These are phyloP conservation scores for Fusarium sp. DNA, from an alignment of 2,329 filamentous ascomycete genomes.

Conservation along the genomic window DNA sequence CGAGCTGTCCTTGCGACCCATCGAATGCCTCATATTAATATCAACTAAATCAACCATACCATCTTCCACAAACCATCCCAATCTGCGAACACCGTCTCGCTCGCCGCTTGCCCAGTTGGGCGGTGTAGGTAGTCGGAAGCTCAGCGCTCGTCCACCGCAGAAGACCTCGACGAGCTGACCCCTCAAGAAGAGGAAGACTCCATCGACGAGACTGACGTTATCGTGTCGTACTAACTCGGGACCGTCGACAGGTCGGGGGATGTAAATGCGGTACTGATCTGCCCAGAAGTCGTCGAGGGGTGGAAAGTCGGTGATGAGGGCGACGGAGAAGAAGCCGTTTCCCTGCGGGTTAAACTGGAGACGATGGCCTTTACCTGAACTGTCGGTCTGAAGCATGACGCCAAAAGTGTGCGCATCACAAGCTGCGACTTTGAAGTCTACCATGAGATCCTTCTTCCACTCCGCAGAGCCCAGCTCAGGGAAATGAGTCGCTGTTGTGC, in stretches of 20 bases:
- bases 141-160: constrained; percentile 44
- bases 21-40: constrained; percentile 37
- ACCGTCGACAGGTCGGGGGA: constrained; percentile 46
- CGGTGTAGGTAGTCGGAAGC: constrained; percentile 41
- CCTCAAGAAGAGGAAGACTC: constrained; percentile 39
- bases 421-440: constrained; percentile 38
- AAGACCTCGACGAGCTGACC: constrained; percentile 44
- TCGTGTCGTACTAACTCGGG: constrained; percentile 49
- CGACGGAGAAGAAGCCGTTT: constrained; percentile 40
- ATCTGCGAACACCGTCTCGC: constrained; percentile 28
- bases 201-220: constrained; percentile 38
- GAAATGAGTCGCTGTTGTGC: constrained; percentile 39
- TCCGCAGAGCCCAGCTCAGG: constrained; percentile 34
- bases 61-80: constrained; percentile 47
- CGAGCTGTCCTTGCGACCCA: constrained; percentile 20
- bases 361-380: constrained; percentile 39
- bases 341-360: constrained; percentile 38
- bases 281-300: constrained; percentile 52
- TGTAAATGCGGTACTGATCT: constrained; percentile 47
- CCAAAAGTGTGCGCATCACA: constrained; percentile 45
- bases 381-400: constrained; percentile 43
- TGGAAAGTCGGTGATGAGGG: constrained; percentile 44
- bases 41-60: constrained; percentile 42
- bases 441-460: constrained; percentile 30
- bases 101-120: constrained; percentile 5